Evolutionary conservation across 2,329 filamentous ascomycete species (phyloP).

Genomic region (Scytalidium lignicola): DNA sequence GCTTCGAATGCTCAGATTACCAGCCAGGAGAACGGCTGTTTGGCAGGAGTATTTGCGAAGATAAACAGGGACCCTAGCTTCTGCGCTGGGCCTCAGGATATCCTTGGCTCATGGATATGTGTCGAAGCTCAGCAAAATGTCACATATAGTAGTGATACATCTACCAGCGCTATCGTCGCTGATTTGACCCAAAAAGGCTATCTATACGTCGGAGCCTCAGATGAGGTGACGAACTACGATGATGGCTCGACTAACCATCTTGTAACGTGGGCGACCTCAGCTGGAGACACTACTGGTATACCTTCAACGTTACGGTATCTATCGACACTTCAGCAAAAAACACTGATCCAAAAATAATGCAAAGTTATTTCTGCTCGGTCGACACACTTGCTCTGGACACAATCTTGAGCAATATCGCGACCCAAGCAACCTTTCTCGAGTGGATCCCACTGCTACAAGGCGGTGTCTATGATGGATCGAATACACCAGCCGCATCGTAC

Average conservation of each 20-base stretch:
- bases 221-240: background rate
- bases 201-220: too few species aligned
- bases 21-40: background rate
- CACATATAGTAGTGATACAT: background rate
- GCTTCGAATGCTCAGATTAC: slow-evolving; percentile 4
- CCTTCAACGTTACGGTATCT: slow-evolving; percentile 3
- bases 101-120: slow-evolving; percentile 4
- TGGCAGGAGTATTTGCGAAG: slow-evolving; percentile 2
- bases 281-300: background rate
- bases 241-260: slow-evolving; percentile 1
- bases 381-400: background rate
- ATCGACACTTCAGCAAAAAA: background rate
- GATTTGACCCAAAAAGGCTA: background rate
- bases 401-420: slow-evolving; percentile 4
- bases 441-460: slow-evolving; percentile 2
- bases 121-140: background rate
- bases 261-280: slow-evolving; percentile 4
- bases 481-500: background rate
- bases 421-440: background rate
- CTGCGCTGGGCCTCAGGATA: slow-evolving; percentile 2
- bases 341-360: slow-evolving; percentile 1
- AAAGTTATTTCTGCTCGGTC: slow-evolving; percentile 3
- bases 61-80: background rate
- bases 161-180: background rate
- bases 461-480: slow-evolving; percentile 1